Evolutionary conservation across 2,329 filamentous ascomycete species (phyloP), one percentile per base, ranked within the genome.

Genomic region (Fusarium verrucosum): DNA sequence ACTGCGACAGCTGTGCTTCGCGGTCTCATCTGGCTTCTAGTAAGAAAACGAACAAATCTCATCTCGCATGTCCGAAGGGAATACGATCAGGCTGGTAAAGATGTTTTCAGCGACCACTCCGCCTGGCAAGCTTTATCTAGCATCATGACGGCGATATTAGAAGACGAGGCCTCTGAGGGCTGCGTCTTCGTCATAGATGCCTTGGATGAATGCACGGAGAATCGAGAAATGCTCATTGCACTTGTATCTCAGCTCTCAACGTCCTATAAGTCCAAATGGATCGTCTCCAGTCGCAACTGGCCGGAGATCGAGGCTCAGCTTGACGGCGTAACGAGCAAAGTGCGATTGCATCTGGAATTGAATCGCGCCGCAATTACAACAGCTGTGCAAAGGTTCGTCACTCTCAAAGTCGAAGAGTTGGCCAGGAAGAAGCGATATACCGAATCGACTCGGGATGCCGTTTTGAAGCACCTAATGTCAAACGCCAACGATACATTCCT

Each of bases 201-300:
- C 0, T 74, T 84, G 1, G 78, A 84, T 50, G 80, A 84, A 63
- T 83, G 79, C 17, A 30, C 28, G 13, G 28, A 5, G 13, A 10
- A 30, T 16, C 28, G 28, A 16, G 28, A 6, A 3, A 6, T 6
- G 13, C 28, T 30, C 28, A 30, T 30, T 13, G 7, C 4, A 16
- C 28, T 30, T 5, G 13, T 30, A 30, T 16, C 13, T 3, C 28
- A 6, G 13, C 13, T 30, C 13, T 30, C 28, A 5, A 16, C 28
- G 14, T 16, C 13, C 28, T 30, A 16, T 7, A 30, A 30, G 11
- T 30, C 28, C 3, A 83, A 80, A 59, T 82, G 79, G 76, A 54
- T 83, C 16, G 57, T 80, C 0, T 79, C 79, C 0, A 83, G 81
- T 47, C 81, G 81, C 5, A 81, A 82, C 23, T 72, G 59, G 69